Evolutionary conservation across 805 yeast species (phyloP), one percentile per base, ranked within the genome.

Genomic region (Groenewaldozyma tartarivorans): DNA sequence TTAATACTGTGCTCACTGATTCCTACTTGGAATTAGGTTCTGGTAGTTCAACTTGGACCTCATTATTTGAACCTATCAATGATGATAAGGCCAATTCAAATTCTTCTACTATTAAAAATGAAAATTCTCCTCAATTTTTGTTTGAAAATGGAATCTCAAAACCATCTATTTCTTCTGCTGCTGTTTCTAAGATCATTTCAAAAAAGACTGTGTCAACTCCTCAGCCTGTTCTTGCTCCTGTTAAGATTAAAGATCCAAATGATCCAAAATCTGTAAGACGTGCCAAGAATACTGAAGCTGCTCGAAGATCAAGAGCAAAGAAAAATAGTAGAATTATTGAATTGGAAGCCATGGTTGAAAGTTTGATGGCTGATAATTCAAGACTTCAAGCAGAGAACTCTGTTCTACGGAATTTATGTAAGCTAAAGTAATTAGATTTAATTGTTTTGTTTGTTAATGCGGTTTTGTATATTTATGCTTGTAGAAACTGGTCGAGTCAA

Each of bases 241-340:
- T 86, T 45, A 71, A 73, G 35, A 52, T 64, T 30, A 66, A 71
- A 34, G 71, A 71, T 35, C 59, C 67, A 20, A 63, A 59, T 37
- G 95, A 87, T 60, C 77, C 81, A 15, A 72, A 71, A 41, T 72
- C 82, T 40, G 54, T 79, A 53, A 83, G 88, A 61, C 76, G 96
- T 57, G 95, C 95, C 11, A 76, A 86, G 62, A 86, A 86, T 71
- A 86, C 78, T 18, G 95, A 85, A 62, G 95, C 95, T 48, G 96
- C 95, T 4, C 77, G 97, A 62, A 75, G 96, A 60, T 87, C 96
- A 26, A 73, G 97, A 54, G 95, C 95, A 26, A 77, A 95, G 61
- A 86, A 88, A 63, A 78, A 82, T 79, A 83, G 83, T 60, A 75
- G 94, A 61, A 82, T 88, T 85, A 54, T 63, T 45, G 90, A 84